Percentiles rank a stretch among this genome's conserved stretches.
Evolutionary conservation across 352 stramenopile species (phyloP).

Genomic region (Phytophthora colocasiae): DNA sequence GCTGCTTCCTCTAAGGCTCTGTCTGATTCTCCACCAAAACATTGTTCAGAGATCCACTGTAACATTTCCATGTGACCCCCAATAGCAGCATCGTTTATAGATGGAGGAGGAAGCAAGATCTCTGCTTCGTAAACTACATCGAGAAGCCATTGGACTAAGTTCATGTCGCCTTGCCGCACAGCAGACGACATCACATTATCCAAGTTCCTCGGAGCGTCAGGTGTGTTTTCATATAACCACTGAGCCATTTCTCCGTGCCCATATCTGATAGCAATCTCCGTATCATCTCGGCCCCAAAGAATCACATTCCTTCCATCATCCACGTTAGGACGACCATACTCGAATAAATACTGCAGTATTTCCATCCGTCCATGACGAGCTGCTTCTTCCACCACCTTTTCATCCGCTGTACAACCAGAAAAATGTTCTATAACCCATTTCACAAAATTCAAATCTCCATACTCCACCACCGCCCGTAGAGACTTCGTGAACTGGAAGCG

Average conservation of each 20-base stretch:
- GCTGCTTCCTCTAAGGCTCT: slow-evolving; percentile 6
- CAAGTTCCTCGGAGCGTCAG: slow-evolving; percentile 7
- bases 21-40: slow-evolving; percentile 1
- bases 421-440: slow-evolving; percentile 17
- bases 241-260: slow-evolving; percentile 5
- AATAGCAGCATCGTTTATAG: slow-evolving; percentile 15
- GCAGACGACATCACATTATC: slow-evolving; percentile 3
- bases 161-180: slow-evolving; percentile 1
- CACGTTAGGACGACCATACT: neutral
- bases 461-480: neutral
- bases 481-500: slow-evolving; percentile 21
- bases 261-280: slow-evolving; percentile 7
- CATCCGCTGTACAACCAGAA: slow-evolving; percentile 15
- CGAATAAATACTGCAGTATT: slow-evolving; percentile 19
- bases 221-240: slow-evolving; percentile 22
- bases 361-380: slow-evolving; percentile 13
- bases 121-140: slow-evolving; percentile 15
- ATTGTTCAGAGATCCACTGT: slow-evolving; percentile 14
- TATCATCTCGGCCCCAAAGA: slow-evolving; percentile 24
- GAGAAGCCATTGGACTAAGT: slow-evolving; percentile 12
- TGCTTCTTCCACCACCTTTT: slow-evolving; percentile 26
- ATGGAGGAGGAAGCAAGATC: slow-evolving; percentile 2
- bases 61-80: slow-evolving; percentile 19
- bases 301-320: slow-evolving; percentile 3
- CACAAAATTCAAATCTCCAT: slow-evolving; percentile 14